A percentile compares a stretch with the other conserved stretches of the same genome.
Conservation (phyloP, 2,329 filamentous ascomycete species). For the Anisogramma anomala region DNA sequence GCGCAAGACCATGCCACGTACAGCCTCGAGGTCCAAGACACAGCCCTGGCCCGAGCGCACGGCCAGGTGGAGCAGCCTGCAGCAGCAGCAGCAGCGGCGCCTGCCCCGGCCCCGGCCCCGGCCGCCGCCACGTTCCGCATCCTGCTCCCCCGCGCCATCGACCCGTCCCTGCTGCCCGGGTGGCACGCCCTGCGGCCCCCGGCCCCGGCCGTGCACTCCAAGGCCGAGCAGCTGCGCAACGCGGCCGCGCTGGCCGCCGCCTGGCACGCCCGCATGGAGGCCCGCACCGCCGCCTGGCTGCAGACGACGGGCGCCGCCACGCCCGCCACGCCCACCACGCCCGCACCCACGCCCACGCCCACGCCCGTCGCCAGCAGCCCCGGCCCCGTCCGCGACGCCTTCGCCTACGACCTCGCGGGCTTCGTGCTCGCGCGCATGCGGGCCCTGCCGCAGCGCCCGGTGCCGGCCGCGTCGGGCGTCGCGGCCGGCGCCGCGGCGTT, state of each 20-base stretch:
- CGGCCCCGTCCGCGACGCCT: constrained; percentile 29
- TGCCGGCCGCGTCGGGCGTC: constrained; percentile 31
- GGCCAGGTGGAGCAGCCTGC: no score
- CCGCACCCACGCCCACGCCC: not conserved
- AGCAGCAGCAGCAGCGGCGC: no score
- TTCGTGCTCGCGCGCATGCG: constrained; percentile 34
- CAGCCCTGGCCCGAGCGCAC: not conserved
- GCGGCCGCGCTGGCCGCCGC: constrained; percentile 36
- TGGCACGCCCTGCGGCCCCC: constrained; percentile 34
- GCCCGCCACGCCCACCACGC: constrained; percentile 4
- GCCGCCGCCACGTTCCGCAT: constrained; percentile 31
- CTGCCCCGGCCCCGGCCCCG: no score
- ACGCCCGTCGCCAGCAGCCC: not conserved
- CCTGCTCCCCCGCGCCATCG: constrained; percentile 39
- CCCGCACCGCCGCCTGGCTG: constrained; percentile 33
- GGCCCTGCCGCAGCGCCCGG: constrained; percentile 32
- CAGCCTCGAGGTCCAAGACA: not conserved
- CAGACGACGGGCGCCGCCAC: constrained; percentile 19
- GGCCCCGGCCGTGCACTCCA: constrained; percentile 33
- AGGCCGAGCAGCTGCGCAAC: constrained; percentile 42
- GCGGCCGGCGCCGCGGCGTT: constrained; percentile 26
- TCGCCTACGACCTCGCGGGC: constrained; percentile 29
- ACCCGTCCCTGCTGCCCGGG: constrained; percentile 42
- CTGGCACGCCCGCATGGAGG: constrained; percentile 38
- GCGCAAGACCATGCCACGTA: not conserved